Percentiles rank a stretch among this genome's conserved stretches.
Conservation (phyloP, 768 basidiomycete genomes). For the Russula virescens region DNA sequence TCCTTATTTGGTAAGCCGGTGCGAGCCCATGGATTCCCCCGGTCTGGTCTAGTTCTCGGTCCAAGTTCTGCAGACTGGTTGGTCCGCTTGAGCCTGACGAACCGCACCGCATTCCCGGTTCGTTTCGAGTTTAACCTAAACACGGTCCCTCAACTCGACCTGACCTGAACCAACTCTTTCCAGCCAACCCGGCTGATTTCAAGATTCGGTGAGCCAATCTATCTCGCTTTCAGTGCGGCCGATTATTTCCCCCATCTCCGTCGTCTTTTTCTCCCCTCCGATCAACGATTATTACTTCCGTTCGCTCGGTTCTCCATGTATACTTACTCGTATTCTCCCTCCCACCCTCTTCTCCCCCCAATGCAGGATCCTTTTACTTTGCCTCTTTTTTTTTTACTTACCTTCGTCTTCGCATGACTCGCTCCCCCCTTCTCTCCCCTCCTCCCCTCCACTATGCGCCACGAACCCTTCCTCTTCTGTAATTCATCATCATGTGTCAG, state of each 20-base stretch:
- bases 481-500: constrained; percentile 6
- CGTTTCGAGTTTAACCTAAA: background rate
- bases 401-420: background rate
- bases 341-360: background rate
- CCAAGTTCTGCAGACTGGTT: background rate
- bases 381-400: background rate
- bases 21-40: constrained; percentile 13
- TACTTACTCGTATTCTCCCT: background rate
- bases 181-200: background rate
- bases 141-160: too few relatives aligned
- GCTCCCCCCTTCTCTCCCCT: too few relatives aligned
- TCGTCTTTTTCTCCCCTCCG: background rate
- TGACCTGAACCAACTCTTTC: too few relatives aligned
- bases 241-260: constrained; percentile 17
- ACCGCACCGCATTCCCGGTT: background rate
- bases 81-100: background rate
- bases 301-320: background rate
- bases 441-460: background rate
- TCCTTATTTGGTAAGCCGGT: constrained; percentile 16
- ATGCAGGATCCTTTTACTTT: background rate
- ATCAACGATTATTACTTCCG: constrained; percentile 21
- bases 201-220: background rate
- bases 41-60: background rate
- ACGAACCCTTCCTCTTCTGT: background rate
- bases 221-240: constrained; percentile 22